Conservation (phyloP, 2,329 filamentous ascomycete species). For the Arachnopeziza araneosa region DNA sequence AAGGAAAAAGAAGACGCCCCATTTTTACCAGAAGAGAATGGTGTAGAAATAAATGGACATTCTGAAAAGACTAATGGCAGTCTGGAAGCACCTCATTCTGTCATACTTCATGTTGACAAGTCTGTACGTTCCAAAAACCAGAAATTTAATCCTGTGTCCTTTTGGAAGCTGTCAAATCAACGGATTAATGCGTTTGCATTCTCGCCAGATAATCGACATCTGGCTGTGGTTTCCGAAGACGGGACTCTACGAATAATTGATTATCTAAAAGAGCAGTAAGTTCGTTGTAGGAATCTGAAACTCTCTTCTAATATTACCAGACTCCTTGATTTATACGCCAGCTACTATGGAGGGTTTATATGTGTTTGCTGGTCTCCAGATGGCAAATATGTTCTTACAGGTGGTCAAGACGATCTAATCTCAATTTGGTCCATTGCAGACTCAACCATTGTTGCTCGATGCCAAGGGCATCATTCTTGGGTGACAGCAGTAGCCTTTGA, state of each 20-base stretch:
- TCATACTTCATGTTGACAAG: constrained; percentile 70
- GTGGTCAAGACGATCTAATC: constrained; percentile 91
- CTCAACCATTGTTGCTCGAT: constrained; percentile 78
- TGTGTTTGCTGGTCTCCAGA: constrained; percentile 95
- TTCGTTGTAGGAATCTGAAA: neutral
- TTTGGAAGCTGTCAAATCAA: constrained; percentile 89
- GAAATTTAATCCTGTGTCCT: constrained; percentile 85
- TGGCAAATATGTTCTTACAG: constrained; percentile 90
- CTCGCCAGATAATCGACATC: constrained; percentile 78
- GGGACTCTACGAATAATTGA: constrained; percentile 86
- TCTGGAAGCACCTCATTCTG: neutral
- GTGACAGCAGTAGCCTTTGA: constrained; percentile 92
- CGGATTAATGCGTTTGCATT: constrained; percentile 88
- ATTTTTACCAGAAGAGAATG: constrained; percentile 65
- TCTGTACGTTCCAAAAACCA: constrained; percentile 93
- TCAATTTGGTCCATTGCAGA: constrained; percentile 93
- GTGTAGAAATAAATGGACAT: constrained; percentile 26
- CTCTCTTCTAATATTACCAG: constrained; percentile 38
- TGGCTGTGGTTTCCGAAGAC: constrained; percentile 89
- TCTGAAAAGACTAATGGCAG: constrained; percentile 27
- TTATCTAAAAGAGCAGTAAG: constrained; percentile 82
- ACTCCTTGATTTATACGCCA: constrained; percentile 78
- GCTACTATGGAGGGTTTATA: constrained; percentile 88
- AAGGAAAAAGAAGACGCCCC: constrained; percentile 90
- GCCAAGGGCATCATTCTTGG: constrained; percentile 94